phyloP scores from a whole-genome alignment of 352 stramenopile genomes.

The Phytophthora podocarpi region DNA sequence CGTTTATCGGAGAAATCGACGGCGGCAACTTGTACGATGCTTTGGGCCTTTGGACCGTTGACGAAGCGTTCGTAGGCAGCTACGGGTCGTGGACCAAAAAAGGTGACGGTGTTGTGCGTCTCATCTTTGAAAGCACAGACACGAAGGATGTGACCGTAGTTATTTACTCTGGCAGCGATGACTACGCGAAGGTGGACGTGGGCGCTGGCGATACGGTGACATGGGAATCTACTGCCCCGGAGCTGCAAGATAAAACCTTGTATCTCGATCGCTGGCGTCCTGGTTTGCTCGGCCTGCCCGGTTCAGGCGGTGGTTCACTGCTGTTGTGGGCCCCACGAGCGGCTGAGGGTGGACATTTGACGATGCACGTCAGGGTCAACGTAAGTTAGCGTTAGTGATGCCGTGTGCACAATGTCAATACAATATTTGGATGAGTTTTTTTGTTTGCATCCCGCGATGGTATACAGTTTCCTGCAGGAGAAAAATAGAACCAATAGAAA shows the following conservation, averaged over 20 bases:
- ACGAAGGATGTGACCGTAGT: constrained; percentile 38
- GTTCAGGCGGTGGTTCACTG: constrained; percentile 27
- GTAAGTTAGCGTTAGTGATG: too few species aligned
- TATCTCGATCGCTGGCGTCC: constrained; percentile 50
- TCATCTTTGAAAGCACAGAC: constrained; percentile 42
- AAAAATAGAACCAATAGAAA: neutral
- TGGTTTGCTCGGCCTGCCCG: constrained; percentile 22
- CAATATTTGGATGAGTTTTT: too few species aligned
- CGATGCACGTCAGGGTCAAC: constrained; percentile 53
- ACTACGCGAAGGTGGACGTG: constrained; percentile 26
- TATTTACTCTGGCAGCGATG: constrained; percentile 27
- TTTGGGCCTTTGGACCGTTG: constrained; percentile 21
- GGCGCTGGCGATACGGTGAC: constrained; percentile 19
- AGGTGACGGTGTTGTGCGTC: constrained; percentile 28
- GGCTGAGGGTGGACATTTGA: constrained; percentile 37
- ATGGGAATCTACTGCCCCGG: constrained; percentile 32
- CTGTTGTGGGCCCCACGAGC: constrained; percentile 34
- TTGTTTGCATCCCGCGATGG: too few species aligned
- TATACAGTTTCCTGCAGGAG: neutral
- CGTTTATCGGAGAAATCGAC: constrained; percentile 48
- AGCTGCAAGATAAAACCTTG: constrained; percentile 44
- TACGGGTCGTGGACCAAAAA: constrained; percentile 33
- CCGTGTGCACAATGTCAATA: too few species aligned
- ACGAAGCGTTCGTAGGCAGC: constrained; percentile 47
- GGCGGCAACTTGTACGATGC: constrained; percentile 44